Evolutionary conservation across 345 rosid genomes (phyloP), one percentile per base, ranked within the genome.

Genomic region (Hibiscus trionum): DNA sequence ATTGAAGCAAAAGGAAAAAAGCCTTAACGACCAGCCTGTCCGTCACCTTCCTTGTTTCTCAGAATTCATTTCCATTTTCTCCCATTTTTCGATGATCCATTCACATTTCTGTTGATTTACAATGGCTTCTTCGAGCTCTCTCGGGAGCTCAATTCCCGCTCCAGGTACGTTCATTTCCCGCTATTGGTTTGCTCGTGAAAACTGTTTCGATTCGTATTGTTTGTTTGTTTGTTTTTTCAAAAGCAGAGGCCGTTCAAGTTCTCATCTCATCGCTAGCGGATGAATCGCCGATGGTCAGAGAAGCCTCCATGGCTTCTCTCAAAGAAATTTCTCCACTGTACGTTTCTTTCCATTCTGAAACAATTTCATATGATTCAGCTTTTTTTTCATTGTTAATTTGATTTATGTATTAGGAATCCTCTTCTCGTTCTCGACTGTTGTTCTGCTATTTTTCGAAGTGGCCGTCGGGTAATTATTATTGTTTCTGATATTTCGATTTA

Each of bases 341-440:
- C 37, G 27, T 9, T 21, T 27, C 0, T 42, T 55, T 4, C 3
- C 50, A 2, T 31, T 50, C n/a, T 17, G 64, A 26, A 29, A 17
- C 29, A 61, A 37, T 24, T 46, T 8, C 11, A 35, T 39, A 16
- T 14, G 3, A 21, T 31, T 58, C 26, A 5, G 5, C 3, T 11
- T 67, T n/a, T 3, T 61, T 49, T 58, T 58, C 27, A 44, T 39
- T 24, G 21, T 21, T 73, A 12, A 33, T 24, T 74, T 66, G 65
- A 68, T 68, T 12, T 49, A 1, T 63, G 62, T 72, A 77, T n/a
- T 73, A 94, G 98, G 90, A 94, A 90, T 70, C 96, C 98, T 62
- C 91, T 89, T 65, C 85, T 94, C 78, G 96, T 94, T 35, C 98
- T 94, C 2, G 98, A 94, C 75, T 94, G 96, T 73, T 91, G 95